Evolutionary conservation across 2,329 filamentous ascomycete species (phyloP), one percentile per base, ranked within the genome.

Genomic region (Neoarthrinium moseri): DNA sequence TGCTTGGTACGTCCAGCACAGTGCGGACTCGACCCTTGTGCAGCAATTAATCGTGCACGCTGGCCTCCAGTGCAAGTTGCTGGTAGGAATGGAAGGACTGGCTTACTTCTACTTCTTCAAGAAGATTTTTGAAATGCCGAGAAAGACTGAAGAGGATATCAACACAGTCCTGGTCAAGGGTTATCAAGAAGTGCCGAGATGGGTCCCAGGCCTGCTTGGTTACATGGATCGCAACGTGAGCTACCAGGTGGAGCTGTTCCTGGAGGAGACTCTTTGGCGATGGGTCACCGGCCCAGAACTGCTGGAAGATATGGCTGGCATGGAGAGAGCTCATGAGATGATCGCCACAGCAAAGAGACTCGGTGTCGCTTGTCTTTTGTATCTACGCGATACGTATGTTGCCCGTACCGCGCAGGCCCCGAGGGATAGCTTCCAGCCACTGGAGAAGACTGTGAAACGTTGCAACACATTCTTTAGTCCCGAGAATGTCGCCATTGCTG

Each of bases 191-290:
- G 35, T 74, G 20, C 68, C 73, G 0, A 52, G 61, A n/a, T 83
- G 79, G 79, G 72, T 65, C 4, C 78, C 80, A 2, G 64, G 66
- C 20, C 58, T 82, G 20, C 61, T 83, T 24, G 71, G 67, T 6
- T 75, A 72, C 51, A 67, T 66, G 20, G 74, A 80, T 39, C 48
- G 60, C 5, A 53, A 58, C 3, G 69, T 79, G 13, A 69, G 71
- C 40, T 52, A 50, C 6, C 65, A 65, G 3, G 68, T 75, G 4
- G 70, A 76, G 42, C 51, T 55, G 1, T 71, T 81, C 45, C 48
- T 82, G 15, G 58, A 67, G 3, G 60, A 69, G 2, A 65, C 68
- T 29, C 45, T 82, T 4, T 75, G 80, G 43, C 51, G 52, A 12
- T 56, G 61, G 32, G 67, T 66, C 3, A 50, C 59, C 5, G 52